Evolutionary conservation across 352 stramenopile genomes (phyloP).

Genomic region (Phytopythium ostracodes): DNA sequence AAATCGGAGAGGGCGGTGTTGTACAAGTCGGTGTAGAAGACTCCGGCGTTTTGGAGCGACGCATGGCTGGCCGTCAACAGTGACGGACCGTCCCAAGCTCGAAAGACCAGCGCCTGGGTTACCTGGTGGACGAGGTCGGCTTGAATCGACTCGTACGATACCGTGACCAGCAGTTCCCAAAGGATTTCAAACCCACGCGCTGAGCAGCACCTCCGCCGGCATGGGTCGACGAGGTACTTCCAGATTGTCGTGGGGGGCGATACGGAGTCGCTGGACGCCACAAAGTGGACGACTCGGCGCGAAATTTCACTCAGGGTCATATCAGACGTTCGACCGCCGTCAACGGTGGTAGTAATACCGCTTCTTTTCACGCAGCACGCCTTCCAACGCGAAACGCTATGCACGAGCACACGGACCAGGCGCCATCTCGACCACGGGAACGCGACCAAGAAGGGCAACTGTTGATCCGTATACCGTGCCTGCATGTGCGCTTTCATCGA

Average conservation of each 20-base stretch:
- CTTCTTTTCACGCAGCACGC: neutral
- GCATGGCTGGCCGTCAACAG: slow-evolving; percentile 2
- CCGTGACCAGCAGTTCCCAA: slow-evolving; percentile 32
- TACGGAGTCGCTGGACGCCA: slow-evolving; percentile 27
- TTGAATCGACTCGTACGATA: slow-evolving; percentile 44
- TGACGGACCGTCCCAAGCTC: neutral
- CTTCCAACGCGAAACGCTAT: slow-evolving; percentile 39
- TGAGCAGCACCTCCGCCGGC: slow-evolving; percentile 37
- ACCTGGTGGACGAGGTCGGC: slow-evolving; percentile 49
- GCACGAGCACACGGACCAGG: slow-evolving; percentile 32
- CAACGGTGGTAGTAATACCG: neutral
- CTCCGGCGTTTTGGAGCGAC: slow-evolving; percentile 11
- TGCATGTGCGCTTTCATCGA: slow-evolving; percentile 25
- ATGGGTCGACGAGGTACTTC: slow-evolving; percentile 41
- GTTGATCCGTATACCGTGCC: slow-evolving; percentile 19
- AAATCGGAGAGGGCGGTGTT: slow-evolving; percentile 27
- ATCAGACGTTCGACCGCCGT: neutral
- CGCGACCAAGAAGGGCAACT: slow-evolving; percentile 31
- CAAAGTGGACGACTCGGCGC: slow-evolving; percentile 25
- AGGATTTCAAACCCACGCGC: slow-evolving; percentile 40
- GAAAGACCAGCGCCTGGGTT: slow-evolving; percentile 48
- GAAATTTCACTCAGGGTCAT: slow-evolving; percentile 5
- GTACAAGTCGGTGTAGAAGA: slow-evolving; percentile 36
- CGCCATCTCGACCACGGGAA: slow-evolving; percentile 50
- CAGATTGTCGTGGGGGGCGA: slow-evolving; percentile 18